These are phyloP conservation scores for Aspergillus sparsus DNA, from an alignment of 495 filamentous ascomycete species.

Conservation along the genomic window DNA sequence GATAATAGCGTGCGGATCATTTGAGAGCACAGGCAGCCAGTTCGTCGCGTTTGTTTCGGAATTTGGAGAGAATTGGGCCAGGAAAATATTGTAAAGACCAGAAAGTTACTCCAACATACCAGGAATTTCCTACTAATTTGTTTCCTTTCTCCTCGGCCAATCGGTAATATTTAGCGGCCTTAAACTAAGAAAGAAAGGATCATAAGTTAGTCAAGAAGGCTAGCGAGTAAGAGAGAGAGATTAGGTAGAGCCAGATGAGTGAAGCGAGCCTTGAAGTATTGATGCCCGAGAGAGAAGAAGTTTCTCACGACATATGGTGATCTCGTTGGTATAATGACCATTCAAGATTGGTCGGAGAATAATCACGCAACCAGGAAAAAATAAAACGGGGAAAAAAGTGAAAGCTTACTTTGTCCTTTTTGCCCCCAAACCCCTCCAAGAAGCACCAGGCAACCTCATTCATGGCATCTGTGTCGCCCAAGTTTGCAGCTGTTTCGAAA, in stretches of 20 bases:
- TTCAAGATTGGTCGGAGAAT: slow-evolving; percentile 6
- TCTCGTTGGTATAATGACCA: neutral
- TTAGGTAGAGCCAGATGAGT: slow-evolving; percentile 23
- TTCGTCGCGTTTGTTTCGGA: slow-evolving; percentile 8
- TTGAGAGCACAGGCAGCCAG: slow-evolving; percentile 16
- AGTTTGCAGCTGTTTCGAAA: slow-evolving; percentile 94
- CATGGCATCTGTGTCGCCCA: slow-evolving; percentile 97
- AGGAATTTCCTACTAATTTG: slow-evolving; percentile 91
- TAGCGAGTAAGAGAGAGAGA: slow-evolving; percentile 22
- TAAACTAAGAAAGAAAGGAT: slow-evolving; percentile 56
- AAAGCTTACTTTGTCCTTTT: slow-evolving; percentile 88
- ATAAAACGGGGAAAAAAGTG: neutral
- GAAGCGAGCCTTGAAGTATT: slow-evolving; percentile 24
- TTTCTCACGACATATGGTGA: neutral
- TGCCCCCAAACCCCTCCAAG: slow-evolving; percentile 87
- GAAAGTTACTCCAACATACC: slow-evolving; percentile 60
- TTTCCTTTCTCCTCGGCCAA: slow-evolving; percentile 85
- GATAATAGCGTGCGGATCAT: slow-evolving; percentile 18
- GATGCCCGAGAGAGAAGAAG: slow-evolving; percentile 24
- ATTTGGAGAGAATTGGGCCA: slow-evolving; percentile 12
- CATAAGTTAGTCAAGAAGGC: slow-evolving; percentile 15
- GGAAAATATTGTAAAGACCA: slow-evolving; percentile 1
- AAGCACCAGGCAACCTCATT: slow-evolving; percentile 97
- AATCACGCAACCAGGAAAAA: slow-evolving; percentile 29
- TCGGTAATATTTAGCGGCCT: slow-evolving; percentile 89